Conservation (phyloP, 805 yeast species). For the Metschnikowia arizonensis region DNA sequence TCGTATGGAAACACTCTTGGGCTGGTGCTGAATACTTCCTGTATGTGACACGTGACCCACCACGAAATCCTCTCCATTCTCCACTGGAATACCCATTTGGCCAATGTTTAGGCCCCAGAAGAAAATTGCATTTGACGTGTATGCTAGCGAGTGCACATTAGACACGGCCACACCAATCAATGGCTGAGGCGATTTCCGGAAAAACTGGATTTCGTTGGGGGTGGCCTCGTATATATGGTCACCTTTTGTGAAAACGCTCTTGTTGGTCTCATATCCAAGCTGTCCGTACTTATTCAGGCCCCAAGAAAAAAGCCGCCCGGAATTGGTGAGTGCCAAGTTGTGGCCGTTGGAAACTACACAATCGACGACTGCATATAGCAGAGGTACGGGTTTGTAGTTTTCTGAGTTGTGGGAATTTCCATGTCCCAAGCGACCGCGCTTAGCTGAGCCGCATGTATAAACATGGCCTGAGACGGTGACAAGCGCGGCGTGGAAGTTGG, state of each 20-base stretch:
- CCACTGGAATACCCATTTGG: slow-evolving; percentile 32
- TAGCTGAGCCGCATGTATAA: slow-evolving; percentile 61
- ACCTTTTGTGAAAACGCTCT: slow-evolving; percentile 17
- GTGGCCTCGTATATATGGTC: slow-evolving; percentile 28
- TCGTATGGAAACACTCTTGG: slow-evolving; percentile 32
- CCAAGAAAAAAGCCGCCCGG: slow-evolving; percentile 67
- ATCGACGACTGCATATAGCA: slow-evolving; percentile 21
- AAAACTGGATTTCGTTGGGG: slow-evolving; percentile 37
- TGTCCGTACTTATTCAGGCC: slow-evolving; percentile 71
- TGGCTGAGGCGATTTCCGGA: slow-evolving; percentile 19
- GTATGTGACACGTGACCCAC: not conserved
- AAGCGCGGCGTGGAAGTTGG: slow-evolving; percentile 63
- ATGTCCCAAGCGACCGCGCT: slow-evolving; percentile 70
- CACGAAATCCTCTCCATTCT: not conserved
- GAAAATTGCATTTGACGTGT: slow-evolving; percentile 44
- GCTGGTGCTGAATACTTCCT: not conserved
- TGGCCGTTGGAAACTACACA: slow-evolving; percentile 65
- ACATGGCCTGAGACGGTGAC: slow-evolving; percentile 54
- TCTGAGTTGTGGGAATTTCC: slow-evolving; percentile 37
- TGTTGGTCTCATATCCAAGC: slow-evolving; percentile 43
- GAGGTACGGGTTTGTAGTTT: slow-evolving; percentile 40
- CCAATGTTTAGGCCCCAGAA: slow-evolving; percentile 83
- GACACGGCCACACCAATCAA: slow-evolving; percentile 57
- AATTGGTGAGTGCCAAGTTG: slow-evolving; percentile 50
- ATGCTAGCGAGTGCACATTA: slow-evolving; percentile 64